phyloP scores from a whole-genome alignment of 192 early-diverging fungal genomes.

The Podila horticola region DNA sequence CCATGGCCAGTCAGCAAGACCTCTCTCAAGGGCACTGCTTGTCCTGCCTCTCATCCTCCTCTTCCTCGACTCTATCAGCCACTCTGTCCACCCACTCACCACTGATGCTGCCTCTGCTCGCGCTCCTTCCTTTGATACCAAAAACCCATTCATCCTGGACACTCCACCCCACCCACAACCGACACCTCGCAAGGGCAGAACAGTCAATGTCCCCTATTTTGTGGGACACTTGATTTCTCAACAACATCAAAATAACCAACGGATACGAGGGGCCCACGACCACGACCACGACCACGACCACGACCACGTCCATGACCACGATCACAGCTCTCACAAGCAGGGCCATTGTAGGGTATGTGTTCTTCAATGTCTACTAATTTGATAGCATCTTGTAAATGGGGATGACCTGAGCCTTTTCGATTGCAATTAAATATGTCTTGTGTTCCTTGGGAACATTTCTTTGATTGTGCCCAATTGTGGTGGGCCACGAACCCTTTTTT shows the following conservation, averaged over 20 bases:
- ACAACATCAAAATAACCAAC: not conserved
- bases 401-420: too few relatives aligned
- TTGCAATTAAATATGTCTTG: too few relatives aligned
- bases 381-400: too few relatives aligned
- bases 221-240: slow-evolving; percentile 27
- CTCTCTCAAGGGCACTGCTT: not conserved
- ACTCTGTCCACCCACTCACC: too few relatives aligned
- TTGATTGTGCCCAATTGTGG: too few relatives aligned
- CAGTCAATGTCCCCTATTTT: slow-evolving; percentile 36
- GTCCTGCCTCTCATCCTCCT: slow-evolving; percentile 5
- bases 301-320: slow-evolving; percentile 16
- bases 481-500: not conserved
- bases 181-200: not conserved
- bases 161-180: not conserved
- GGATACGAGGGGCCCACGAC: not conserved
- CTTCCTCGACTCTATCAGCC: not conserved
- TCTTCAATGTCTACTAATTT: too few relatives aligned
- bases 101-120: too few relatives aligned
- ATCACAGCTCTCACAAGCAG: slow-evolving; percentile 12
- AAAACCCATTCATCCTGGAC: not conserved
- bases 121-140: too few relatives aligned
- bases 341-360: slow-evolving; percentile 12
- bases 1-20: too few relatives aligned
- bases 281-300: slow-evolving; percentile 18
- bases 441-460: too few relatives aligned